Conservation (phyloP, 768 basidiomycete species). For the Mycena latifolia region DNA sequence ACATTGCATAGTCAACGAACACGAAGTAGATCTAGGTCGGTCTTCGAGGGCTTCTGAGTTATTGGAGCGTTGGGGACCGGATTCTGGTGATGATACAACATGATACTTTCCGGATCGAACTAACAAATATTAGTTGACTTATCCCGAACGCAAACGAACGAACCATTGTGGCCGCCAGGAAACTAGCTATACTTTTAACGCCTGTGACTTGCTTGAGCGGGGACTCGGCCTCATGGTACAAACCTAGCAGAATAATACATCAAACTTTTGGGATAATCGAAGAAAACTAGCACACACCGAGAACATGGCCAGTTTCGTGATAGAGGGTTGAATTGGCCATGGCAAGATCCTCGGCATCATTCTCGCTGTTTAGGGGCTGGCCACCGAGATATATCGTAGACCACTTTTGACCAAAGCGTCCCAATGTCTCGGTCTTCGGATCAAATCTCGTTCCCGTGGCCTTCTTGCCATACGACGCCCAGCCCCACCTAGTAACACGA, state of each 20-base stretch:
- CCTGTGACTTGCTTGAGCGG: too few relatives aligned
- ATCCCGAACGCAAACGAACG: too few relatives aligned
- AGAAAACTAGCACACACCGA: too few relatives aligned
- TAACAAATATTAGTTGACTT: too few relatives aligned
- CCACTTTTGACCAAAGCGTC: background rate
- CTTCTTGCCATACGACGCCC: background rate
- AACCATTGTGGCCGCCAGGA: too few relatives aligned
- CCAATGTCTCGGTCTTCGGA: background rate
- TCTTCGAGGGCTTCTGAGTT: background rate
- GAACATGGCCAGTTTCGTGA: conserved; percentile 19
- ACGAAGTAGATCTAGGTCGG: conserved; percentile 13
- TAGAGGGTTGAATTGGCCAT: conserved; percentile 5
- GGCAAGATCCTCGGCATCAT: background rate
- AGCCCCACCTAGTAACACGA: too few relatives aligned
- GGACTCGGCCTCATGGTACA: too few relatives aligned
- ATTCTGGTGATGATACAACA: conserved; percentile 2
- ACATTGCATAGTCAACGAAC: too few relatives aligned
- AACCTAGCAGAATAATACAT: too few relatives aligned
- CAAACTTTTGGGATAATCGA: too few relatives aligned
- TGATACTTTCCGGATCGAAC: conserved; percentile 21
- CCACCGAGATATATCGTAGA: background rate
- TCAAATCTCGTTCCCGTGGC: background rate
- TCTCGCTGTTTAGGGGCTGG: background rate
- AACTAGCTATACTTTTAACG: too few relatives aligned
- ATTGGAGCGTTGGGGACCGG: background rate